Evolutionary conservation across 352 stramenopile genomes (phyloP), one percentile per base, ranked within the genome.

Genomic region (Albugo laibachii): DNA sequence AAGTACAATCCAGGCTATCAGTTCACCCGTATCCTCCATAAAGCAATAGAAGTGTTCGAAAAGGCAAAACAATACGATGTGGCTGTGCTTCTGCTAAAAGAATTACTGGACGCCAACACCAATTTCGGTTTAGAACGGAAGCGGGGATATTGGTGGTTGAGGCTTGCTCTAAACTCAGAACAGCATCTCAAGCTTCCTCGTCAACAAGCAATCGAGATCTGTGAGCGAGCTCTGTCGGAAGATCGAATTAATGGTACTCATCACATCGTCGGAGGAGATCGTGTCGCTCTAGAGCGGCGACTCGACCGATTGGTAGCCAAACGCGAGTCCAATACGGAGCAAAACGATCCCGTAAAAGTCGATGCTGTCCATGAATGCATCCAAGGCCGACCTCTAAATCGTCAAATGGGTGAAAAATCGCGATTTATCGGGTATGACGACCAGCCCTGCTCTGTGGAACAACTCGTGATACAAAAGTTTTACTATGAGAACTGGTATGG

Each of bases 391-490:
- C 77, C 77, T 15, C 54, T 87, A 13, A 91, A 87, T 57, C 73
- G 75, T 8, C 58, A 66, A 49, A 83, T 59, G 6, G 75, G 73
- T 1, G 65, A 83, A 40, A 91, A 91, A 36, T 92, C 76, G 13
- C 63, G 77, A 0, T 93, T 93, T 34, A 71, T 93, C 24, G 80
- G 80, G 11, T 92, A 85, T 50, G 80, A 88, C 21, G 77, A 92
- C 44, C 76, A 85, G 36, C 70, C 70, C 6, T 92, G 77, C 36
- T 80, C 65, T 5, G 81, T 92, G 5, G 81, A 94, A 47, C 69
- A 84, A 45, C 63, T 94, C 39, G 80, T 87, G 13, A 41, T 92
- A 11, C 80, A 92, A 52, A 66, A 84, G 37, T 89, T 80, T 40
- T 42, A 14, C 8, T 47, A 57, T 5, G 44, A 59, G n/a, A 70